Conservation (phyloP, 257 asterid species). For the Gynochthodes officinalis region DNA sequence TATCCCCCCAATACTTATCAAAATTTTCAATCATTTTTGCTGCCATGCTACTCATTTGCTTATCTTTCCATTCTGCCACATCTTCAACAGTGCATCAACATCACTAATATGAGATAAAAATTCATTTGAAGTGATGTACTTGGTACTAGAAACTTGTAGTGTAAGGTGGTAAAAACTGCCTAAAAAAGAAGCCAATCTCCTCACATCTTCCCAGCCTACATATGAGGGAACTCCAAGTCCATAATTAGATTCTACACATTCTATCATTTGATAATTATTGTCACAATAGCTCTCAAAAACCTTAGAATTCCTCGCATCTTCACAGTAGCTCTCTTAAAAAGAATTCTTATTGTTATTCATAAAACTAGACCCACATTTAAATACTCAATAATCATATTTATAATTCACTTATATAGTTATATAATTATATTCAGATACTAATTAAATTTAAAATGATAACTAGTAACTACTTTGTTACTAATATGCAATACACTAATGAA, state of each 20-base stretch:
- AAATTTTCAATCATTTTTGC: not conserved
- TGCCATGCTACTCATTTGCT: not conserved
- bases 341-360: too few species aligned
- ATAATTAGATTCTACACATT: not conserved
- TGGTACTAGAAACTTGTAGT: not conserved
- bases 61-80: not conserved
- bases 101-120: not conserved
- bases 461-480: too few species aligned
- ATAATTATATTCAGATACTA: too few species aligned
- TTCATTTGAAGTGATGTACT: not conserved
- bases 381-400: too few species aligned
- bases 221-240: not conserved
- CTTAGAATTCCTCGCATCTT: too few species aligned
- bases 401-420: too few species aligned
- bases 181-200: too few species aligned
- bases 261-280: not conserved
- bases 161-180: not conserved
- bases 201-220: not conserved
- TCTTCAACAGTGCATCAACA: not conserved
- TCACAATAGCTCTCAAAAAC: not conserved
- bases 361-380: too few species aligned
- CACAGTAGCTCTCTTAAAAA: too few species aligned
- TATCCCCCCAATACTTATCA: not conserved
- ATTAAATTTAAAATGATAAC: too few species aligned
- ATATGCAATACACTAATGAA: too few species aligned